Percentiles rank a stretch among this genome's conserved stretches.
These are phyloP conservation scores for Elymus sibiricus DNA, from an alignment of 176 grass and related monocot genomes.

Conservation along the genomic window DNA sequence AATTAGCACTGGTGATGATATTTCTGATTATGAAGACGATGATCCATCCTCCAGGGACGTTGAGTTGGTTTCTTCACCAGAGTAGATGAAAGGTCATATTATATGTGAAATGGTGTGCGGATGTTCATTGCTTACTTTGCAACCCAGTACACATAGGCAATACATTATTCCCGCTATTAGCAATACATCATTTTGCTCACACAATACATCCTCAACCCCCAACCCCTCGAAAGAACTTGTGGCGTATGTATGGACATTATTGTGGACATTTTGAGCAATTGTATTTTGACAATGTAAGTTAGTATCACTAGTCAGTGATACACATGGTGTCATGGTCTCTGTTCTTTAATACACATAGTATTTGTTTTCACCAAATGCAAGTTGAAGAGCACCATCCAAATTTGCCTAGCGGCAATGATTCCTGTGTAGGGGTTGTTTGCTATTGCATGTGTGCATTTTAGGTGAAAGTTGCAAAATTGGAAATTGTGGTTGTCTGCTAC, in stretches of 20 bases:
- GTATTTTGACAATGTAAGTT: conserved; percentile 26
- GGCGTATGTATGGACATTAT: conserved; percentile 11
- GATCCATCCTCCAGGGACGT: conserved; percentile 65
- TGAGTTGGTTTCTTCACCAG: conserved; percentile 58
- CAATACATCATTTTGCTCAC: background rate
- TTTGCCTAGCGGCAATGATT: background rate
- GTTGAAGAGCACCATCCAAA: background rate
- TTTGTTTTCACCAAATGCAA: background rate
- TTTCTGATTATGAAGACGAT: conserved; percentile 77
- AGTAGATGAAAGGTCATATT: conserved; percentile 34
- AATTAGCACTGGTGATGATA: conserved; percentile 60
- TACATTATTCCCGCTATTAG: conserved; percentile 1
- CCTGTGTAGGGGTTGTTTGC: background rate
- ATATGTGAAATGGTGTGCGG: conserved; percentile 33
- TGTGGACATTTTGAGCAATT: conserved; percentile 14
- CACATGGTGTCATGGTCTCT: background rate
- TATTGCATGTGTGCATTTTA: background rate
- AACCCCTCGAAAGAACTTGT: background rate
- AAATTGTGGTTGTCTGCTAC: background rate
- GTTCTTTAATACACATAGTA: background rate
- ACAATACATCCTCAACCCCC: conserved; percentile 3
- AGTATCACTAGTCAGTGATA: conserved; percentile 15
- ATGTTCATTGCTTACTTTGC: conserved; percentile 32
- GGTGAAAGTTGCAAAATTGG: background rate
- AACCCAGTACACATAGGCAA: conserved; percentile 7